A percentile compares a stretch with the other conserved stretches of the same genome.
Evolutionary conservation across 2,329 filamentous ascomycete species (phyloP).

Genomic region (Pseudogymnoascus sp.): DNA sequence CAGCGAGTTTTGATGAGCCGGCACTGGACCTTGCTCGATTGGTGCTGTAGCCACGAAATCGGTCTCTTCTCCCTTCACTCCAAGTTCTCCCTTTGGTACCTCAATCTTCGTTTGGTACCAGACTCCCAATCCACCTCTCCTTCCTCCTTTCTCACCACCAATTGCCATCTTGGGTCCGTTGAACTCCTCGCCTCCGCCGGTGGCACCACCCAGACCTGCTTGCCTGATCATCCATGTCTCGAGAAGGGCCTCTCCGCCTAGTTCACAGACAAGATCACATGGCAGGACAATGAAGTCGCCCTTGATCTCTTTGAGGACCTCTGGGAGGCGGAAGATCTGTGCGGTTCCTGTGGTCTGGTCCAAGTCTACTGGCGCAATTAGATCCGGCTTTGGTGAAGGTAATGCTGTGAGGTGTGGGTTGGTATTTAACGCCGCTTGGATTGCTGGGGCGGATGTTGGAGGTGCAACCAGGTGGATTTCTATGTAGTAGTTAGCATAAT

Average conservation of each 20-base stretch:
- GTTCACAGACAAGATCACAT: conserved; percentile 86
- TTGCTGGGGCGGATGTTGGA: conserved; percentile 56
- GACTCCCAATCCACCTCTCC: conserved; percentile 74
- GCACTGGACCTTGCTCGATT: conserved; percentile 48
- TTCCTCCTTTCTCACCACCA: conserved; percentile 47
- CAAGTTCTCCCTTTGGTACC: conserved; percentile 45
- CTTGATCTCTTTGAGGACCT: conserved; percentile 69
- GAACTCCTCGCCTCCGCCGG: conserved; percentile 39
- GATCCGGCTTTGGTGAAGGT: conserved; percentile 62
- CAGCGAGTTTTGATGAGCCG: conserved; percentile 55
- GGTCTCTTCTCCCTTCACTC: conserved; percentile 82
- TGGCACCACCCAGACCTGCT: conserved; percentile 55
- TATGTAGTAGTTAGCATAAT: conserved; percentile 24
- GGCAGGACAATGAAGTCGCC: conserved; percentile 85
- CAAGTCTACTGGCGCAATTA: conserved; percentile 68
- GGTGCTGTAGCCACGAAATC: conserved; percentile 81
- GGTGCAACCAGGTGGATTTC: conserved; percentile 56
- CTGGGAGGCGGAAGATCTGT: conserved; percentile 74
- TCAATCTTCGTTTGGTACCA: conserved; percentile 74
- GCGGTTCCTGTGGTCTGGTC: conserved; percentile 83
- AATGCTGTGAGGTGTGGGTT: conserved; percentile 70
- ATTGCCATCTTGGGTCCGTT: conserved; percentile 38
- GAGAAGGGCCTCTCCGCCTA: conserved; percentile 72
- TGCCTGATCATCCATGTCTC: conserved; percentile 90
- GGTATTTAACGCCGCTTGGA: conserved; percentile 63